Evolutionary conservation across 2,329 filamentous ascomycete species (phyloP).

Genomic region (Capronia americana): DNA sequence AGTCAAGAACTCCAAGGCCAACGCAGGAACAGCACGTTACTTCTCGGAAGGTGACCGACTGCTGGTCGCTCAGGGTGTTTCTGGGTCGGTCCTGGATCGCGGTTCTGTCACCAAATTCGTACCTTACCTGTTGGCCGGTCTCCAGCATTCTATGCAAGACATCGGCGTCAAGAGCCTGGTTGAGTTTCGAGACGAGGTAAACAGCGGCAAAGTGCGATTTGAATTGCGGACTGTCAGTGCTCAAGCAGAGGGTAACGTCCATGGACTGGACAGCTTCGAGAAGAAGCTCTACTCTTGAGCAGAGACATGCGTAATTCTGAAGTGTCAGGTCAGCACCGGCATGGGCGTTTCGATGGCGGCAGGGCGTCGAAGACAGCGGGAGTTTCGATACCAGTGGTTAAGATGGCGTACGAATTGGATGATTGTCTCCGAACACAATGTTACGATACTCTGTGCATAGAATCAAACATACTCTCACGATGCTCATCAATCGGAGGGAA

Average conservation of each 20-base stretch:
- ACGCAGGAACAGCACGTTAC: slow-evolving; percentile 95
- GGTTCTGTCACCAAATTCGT: slow-evolving; percentile 91
- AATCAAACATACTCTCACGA: neutral
- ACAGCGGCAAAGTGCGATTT: slow-evolving; percentile 79
- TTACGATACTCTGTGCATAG: neutral
- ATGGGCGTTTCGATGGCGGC: neutral
- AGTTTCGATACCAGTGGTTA: neutral
- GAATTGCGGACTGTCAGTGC: slow-evolving; percentile 94
- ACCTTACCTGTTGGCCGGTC: slow-evolving; percentile 90
- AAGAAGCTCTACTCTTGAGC: slow-evolving; percentile 96
- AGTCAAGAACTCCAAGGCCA: slow-evolving; percentile 70
- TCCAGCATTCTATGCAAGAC: slow-evolving; percentile 98
- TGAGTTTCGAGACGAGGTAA: slow-evolving; percentile 77
- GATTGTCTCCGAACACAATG: neutral
- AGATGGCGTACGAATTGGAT: neutral
- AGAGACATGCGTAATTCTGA: neutral
- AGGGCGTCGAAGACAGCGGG: neutral
- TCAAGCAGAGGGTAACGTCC: slow-evolving; percentile 94
- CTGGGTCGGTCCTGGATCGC: slow-evolving; percentile 66
- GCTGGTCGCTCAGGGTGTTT: slow-evolving; percentile 95
- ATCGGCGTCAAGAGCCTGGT: slow-evolving; percentile 82
- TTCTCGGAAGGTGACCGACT: slow-evolving; percentile 97
- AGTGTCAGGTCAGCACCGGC: neutral
- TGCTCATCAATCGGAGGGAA: neutral
- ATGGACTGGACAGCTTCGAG: slow-evolving; percentile 96